These are phyloP conservation scores for Calonectria hongkongensis DNA, from an alignment of 2,329 filamentous ascomycete genomes.

Conservation along the genomic window DNA sequence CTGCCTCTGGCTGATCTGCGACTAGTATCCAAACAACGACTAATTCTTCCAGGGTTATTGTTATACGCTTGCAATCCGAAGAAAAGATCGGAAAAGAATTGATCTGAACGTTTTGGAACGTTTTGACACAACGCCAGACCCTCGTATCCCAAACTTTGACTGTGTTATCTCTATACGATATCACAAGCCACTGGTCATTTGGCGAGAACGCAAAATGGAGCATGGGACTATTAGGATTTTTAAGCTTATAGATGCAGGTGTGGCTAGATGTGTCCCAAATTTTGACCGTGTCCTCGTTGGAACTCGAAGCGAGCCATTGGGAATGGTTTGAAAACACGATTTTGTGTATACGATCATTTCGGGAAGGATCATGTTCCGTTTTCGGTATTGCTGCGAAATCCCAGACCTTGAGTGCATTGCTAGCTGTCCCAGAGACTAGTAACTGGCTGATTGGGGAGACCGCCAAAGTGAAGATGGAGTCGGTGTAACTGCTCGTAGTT, in stretches of 20 bases:
- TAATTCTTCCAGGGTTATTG: background rate
- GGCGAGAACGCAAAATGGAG: background rate
- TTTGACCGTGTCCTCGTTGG: background rate
- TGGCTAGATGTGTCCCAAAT: background rate
- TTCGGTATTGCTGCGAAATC: background rate
- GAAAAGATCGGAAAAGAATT: background rate
- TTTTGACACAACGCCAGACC: background rate
- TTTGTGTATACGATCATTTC: background rate
- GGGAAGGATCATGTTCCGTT: background rate
- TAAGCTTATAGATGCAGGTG: background rate
- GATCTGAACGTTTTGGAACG: background rate
- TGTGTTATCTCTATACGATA: background rate
- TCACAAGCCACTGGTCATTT: background rate
- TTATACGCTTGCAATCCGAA: background rate
- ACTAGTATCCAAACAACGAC: background rate
- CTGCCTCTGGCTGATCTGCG: too few species aligned
- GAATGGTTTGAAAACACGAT: background rate
- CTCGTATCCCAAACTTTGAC: background rate
- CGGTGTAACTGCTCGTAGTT: too few species aligned
- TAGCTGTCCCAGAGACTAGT: background rate
- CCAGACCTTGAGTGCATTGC: background rate
- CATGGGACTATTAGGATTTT: background rate
- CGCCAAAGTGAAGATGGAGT: too few species aligned
- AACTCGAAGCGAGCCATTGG: background rate
- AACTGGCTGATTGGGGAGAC: background rate